These are phyloP conservation scores for Pythium volutum DNA, from an alignment of 352 stramenopile species.

Conservation along the genomic window DNA sequence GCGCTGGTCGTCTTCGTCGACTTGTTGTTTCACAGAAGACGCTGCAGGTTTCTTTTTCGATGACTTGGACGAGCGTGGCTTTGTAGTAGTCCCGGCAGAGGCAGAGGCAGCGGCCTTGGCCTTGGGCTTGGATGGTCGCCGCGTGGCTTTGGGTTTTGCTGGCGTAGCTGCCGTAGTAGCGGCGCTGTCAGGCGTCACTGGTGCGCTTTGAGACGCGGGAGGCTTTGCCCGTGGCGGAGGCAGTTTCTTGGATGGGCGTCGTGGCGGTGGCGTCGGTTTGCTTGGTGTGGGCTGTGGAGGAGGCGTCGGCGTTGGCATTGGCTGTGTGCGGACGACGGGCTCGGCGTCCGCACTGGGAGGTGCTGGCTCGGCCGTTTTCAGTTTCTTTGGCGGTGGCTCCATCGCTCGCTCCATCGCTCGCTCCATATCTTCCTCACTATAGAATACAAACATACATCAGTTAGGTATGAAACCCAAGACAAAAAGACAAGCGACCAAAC, in stretches of 20 bases:
- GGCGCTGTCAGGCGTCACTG: background rate
- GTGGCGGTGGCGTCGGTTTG: conserved; percentile 2
- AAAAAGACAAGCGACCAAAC: background rate
- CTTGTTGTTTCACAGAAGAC: background rate
- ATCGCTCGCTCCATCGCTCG: background rate
- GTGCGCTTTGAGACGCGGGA: background rate
- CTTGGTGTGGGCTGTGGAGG: background rate
- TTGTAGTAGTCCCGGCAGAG: background rate
- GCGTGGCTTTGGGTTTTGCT: background rate
- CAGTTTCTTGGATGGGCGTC: conserved; percentile 22
- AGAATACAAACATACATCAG: background rate
- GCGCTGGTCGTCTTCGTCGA: background rate
- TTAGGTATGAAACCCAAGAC: background rate
- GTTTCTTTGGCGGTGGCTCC: conserved; percentile 20
- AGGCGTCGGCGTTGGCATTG: background rate
- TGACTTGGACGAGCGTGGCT: conserved; percentile 1
- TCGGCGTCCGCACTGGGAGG: background rate
- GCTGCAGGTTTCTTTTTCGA: conserved; percentile 4
- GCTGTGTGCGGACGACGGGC: conserved; percentile 2
- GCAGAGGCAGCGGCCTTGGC: background rate
- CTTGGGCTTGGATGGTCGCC: conserved; percentile 11
- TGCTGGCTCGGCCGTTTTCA: conserved; percentile 9
- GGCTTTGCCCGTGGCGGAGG: conserved; percentile 14
- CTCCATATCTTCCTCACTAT: conserved; percentile 23
- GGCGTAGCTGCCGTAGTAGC: background rate